A percentile compares a stretch with the other conserved stretches of the same genome.
These are phyloP conservation scores for Coniochaeta sp. DNA, from an alignment of 2,329 filamentous ascomycete genomes.

Conservation along the genomic window DNA sequence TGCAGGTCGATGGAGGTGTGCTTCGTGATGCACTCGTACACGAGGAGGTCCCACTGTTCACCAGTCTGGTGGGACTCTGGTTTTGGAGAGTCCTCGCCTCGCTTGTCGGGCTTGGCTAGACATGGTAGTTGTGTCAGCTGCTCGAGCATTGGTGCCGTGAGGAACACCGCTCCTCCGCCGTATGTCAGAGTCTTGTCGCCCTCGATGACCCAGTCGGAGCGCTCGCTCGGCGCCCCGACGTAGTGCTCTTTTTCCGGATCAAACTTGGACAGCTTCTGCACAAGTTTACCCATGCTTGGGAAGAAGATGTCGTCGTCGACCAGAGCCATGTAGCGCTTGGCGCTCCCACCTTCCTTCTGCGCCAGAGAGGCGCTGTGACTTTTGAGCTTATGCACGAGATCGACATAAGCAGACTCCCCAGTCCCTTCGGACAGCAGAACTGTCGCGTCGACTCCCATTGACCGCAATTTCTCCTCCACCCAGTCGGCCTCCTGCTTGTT, in stretches of 20 bases:
- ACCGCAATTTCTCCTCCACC: constrained; percentile 21
- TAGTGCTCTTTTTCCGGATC: constrained; percentile 25
- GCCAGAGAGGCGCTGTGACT: neutral
- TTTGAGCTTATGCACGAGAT: constrained; percentile 5
- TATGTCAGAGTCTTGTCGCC: constrained; percentile 25
- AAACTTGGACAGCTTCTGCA: constrained; percentile 27
- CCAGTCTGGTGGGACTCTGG: neutral
- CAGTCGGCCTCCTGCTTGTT: constrained; percentile 25
- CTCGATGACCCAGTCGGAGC: constrained; percentile 31
- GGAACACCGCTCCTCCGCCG: constrained; percentile 36
- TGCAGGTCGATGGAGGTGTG: constrained; percentile 28
- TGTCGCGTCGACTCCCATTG: constrained; percentile 30
- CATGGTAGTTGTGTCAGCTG: constrained; percentile 29
- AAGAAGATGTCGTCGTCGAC: constrained; percentile 40
- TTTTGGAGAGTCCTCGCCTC: neutral
- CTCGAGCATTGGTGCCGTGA: constrained; percentile 27
- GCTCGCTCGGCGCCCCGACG: constrained; percentile 35
- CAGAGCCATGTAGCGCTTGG: constrained; percentile 34
- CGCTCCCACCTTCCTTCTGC: neutral
- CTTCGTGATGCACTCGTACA: constrained; percentile 31
- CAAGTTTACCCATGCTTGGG: constrained; percentile 30
- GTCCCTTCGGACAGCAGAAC: constrained; percentile 20
- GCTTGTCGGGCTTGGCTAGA: constrained; percentile 10
- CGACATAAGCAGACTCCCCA: constrained; percentile 12
- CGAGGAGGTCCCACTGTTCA: constrained; percentile 29